Percentiles rank a stretch among this genome's conserved stretches.
phyloP scores from a whole-genome alignment of 371 early-diverging fungal genomes.

The Mucor indicus region DNA sequence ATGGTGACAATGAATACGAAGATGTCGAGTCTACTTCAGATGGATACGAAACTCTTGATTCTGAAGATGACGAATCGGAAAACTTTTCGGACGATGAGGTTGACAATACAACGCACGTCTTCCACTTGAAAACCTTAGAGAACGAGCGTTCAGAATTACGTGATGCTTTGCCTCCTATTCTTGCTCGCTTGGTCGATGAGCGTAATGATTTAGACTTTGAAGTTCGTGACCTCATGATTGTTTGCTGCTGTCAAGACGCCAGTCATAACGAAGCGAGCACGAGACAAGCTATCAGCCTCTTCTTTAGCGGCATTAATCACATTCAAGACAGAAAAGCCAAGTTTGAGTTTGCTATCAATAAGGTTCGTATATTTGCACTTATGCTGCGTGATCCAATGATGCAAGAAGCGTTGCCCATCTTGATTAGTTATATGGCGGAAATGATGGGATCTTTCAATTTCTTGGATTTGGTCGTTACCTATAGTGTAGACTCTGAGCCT shows the following conservation, averaged over 20 bases:
- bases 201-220: slow-evolving; percentile 59
- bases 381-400: slow-evolving; percentile 52
- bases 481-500: slow-evolving; percentile 21
- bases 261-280: background rate
- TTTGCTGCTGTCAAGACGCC: slow-evolving; percentile 10
- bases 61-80: slow-evolving; percentile 9
- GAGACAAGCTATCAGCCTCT: slow-evolving; percentile 2
- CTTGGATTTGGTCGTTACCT: slow-evolving; percentile 7
- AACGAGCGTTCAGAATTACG: background rate
- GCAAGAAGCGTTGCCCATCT: slow-evolving; percentile 22
- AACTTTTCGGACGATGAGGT: background rate
- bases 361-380: slow-evolving; percentile 59
- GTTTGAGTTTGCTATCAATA: slow-evolving; percentile 11
- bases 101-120: too few species aligned
- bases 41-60: background rate
- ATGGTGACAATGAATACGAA: slow-evolving; percentile 19
- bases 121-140: too few species aligned
- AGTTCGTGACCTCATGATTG: slow-evolving; percentile 53
- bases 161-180: slow-evolving; percentile 10
- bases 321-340: background rate
- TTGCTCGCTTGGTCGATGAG: slow-evolving; percentile 53
- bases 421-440: slow-evolving; percentile 26
- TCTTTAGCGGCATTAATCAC: background rate
- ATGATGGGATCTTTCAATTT: slow-evolving; percentile 21
- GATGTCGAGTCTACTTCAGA: slow-evolving; percentile 13